A percentile compares a stretch with the other conserved stretches of the same genome.
phyloP scores from a whole-genome alignment of 805 yeast species.

The Kodamaea lidongshanica region DNA sequence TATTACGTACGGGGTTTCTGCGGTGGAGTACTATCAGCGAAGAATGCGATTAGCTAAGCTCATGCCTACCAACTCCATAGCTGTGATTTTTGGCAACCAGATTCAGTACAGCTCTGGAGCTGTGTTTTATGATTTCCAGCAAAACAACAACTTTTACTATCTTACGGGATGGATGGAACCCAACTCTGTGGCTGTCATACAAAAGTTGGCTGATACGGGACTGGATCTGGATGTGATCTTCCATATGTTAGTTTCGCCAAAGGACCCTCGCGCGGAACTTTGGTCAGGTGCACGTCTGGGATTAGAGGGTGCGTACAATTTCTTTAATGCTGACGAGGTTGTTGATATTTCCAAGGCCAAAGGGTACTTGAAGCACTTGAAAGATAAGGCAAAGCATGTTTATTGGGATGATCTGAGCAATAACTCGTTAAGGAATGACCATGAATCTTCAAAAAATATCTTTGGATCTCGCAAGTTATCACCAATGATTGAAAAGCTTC shows the following conservation, averaged over 20 bases:
- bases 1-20: slow-evolving; percentile 81
- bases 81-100: slow-evolving; percentile 66
- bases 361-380: slow-evolving; percentile 39
- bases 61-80: slow-evolving; percentile 60
- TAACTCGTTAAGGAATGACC: slow-evolving; percentile 14
- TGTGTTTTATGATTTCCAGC: slow-evolving; percentile 89
- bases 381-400: slow-evolving; percentile 45
- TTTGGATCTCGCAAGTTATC: slow-evolving; percentile 35
- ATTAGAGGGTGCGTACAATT: slow-evolving; percentile 67
- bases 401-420: slow-evolving; percentile 64
- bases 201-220: slow-evolving; percentile 49
- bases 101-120: slow-evolving; percentile 81
- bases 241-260: slow-evolving; percentile 82
- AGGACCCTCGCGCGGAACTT: slow-evolving; percentile 67
- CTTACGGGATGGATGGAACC: slow-evolving; percentile 93
- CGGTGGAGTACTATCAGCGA: slow-evolving; percentile 73
- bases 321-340: slow-evolving; percentile 82
- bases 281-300: slow-evolving; percentile 98
- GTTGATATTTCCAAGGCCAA: slow-evolving; percentile 43
- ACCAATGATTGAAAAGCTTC: slow-evolving; percentile 39
- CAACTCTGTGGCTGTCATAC: slow-evolving; percentile 62
- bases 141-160: slow-evolving; percentile 81
- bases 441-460: slow-evolving; percentile 11
- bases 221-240: slow-evolving; percentile 45
- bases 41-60: slow-evolving; percentile 51